Conservation (phyloP, 192 early-diverging fungal species). For the Mortierella hygrophila region DNA sequence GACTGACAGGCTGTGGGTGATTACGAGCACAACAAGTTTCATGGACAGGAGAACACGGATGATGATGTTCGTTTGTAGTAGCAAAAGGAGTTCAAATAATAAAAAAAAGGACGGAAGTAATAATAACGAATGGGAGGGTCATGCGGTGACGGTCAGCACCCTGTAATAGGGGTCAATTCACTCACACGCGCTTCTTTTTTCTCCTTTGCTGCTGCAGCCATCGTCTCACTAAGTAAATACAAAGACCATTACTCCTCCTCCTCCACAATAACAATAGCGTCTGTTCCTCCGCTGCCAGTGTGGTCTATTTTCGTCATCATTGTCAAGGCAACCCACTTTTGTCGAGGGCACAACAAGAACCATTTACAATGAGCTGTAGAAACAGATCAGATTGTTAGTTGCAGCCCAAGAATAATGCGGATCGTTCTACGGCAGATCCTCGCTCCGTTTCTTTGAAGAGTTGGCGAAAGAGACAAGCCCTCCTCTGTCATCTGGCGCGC, state of each 20-base stretch:
- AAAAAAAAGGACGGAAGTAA: not conserved
- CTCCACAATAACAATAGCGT: not conserved
- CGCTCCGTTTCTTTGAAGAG: not conserved
- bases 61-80: not conserved
- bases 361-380: not conserved
- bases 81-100: not conserved
- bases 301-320: not conserved
- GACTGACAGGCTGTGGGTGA: not conserved
- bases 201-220: not conserved
- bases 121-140: not conserved
- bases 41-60: not conserved
- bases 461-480: not conserved
- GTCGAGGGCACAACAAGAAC: too few relatives aligned
- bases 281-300: not conserved
- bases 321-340: not conserved
- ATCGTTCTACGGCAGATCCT: slow-evolving; percentile 13
- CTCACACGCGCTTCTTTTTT: not conserved
- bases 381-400: not conserved
- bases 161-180: not conserved
- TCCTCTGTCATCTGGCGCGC: not conserved
- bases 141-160: not conserved
- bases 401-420: not conserved
- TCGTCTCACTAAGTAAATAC: not conserved
- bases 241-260: not conserved
- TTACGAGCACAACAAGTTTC: not conserved